Conservation (phyloP, 805 yeast species). For the Schizosaccharomyces lindneri region DNA sequence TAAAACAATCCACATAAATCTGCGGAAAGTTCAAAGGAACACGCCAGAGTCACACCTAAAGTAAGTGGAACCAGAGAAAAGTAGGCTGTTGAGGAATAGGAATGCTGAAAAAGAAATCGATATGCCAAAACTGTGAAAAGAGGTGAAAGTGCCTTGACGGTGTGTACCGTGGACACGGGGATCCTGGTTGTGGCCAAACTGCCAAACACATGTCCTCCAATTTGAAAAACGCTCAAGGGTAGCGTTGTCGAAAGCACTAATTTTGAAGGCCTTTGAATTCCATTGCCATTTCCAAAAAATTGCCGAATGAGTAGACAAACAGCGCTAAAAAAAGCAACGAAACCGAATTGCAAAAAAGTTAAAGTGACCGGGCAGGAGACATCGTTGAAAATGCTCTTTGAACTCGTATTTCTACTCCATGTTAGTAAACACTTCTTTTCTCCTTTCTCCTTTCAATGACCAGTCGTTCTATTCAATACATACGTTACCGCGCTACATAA, state of each 20-base stretch:
- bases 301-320: slow-evolving; percentile 17
- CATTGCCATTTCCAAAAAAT: slow-evolving; percentile 6
- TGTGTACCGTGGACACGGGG: slow-evolving; percentile 87
- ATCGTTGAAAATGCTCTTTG: slow-evolving; percentile 45
- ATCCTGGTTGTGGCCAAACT: slow-evolving; percentile 80
- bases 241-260: slow-evolving; percentile 38
- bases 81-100: slow-evolving; percentile 44
- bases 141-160: slow-evolving; percentile 80
- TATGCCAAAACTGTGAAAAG: slow-evolving; percentile 65
- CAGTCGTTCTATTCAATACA: not conserved
- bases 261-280: slow-evolving; percentile 20
- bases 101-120: slow-evolving; percentile 30
- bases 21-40: slow-evolving; percentile 19
- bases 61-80: slow-evolving; percentile 56
- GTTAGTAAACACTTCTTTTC: not conserved
- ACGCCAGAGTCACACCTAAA: slow-evolving; percentile 54
- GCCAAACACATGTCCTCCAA: slow-evolving; percentile 70
- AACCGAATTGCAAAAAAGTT: slow-evolving; percentile 63
- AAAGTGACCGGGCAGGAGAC: slow-evolving; percentile 69
- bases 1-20: slow-evolving; percentile 38
- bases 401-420: slow-evolving; percentile 28
- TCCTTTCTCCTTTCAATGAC: too few relatives aligned
- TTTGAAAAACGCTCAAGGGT: slow-evolving; percentile 89
- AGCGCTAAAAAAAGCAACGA: slow-evolving; percentile 41
- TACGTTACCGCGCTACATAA: slow-evolving; percentile 44